Evolutionary conservation across 2,329 filamentous ascomycete species (phyloP), one percentile per base, ranked within the genome.

Genomic region (Penicillium sp.): DNA sequence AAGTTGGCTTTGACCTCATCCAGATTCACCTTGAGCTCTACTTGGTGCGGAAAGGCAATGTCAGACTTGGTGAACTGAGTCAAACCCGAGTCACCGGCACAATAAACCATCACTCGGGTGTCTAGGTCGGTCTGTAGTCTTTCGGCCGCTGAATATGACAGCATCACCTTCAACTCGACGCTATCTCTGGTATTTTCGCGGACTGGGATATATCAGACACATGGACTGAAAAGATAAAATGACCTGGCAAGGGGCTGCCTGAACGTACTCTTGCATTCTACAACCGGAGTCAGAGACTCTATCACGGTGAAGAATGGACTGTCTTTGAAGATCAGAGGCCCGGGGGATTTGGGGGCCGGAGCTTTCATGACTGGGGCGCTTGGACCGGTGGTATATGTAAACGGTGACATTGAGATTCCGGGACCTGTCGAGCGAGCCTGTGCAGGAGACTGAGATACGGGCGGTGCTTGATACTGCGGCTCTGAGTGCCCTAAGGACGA

Each of bases 1-100:
- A 96, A 81, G 70, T 97, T 99, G n/a, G 89, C 88, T 72, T 93
- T 94, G 62, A 97, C 83, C 53, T 97, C 91, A 32, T 88, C 88
- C 9, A 86, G 83, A 64, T 99, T 99, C 52, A 96, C 85, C 69
- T 92, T 93, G 53, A 99, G 82, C 70, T 99, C 94, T 31, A 94
- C 89, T 74, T 97, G 92, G 64, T 93, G 86, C 1, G 94, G 94
- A 61, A 99, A 99, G 0, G 90, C 79, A 50, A 99, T 86, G 57
- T 97, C 91, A 47, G 77, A 76, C 34, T 77, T 74, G 16, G 73
- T 71, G 58, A 90, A 89, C 3, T 78, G 72, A 14, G 82, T 84
- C 13, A 81, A 74, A 14, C 79, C 80, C 22, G 74, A 75, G 52
- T 90, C 88, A 1, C 79, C 78, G 3, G 90, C 86, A 66, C 92